Base-by-base conservation (phyloP, 1,284 basidiomycete species). In the Heterobasidion occidentale region DNA sequence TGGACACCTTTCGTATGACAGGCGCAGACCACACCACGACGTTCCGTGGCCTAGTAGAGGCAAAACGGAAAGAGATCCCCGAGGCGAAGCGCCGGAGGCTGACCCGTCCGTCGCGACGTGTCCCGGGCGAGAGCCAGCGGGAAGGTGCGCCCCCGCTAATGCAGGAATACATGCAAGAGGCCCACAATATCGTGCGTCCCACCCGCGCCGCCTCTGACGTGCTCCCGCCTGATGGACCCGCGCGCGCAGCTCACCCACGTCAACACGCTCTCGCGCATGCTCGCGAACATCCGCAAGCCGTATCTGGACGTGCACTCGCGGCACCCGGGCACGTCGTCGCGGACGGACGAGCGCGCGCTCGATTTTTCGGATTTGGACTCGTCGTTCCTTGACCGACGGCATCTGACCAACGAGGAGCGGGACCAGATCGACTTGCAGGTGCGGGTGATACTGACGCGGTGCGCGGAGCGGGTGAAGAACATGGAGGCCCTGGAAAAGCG, bases 391-490 rank as follows among this genome's bases (percentile, higher is more conserved):
- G 81, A 81, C 56, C 77, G 92, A 49, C 83, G 82, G 58, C 76
- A 86, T 65, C 77, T 96, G 14, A 84, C 82, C 27, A 92, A 95
- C 64, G 83, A 89, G 59, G 92, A 96, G 68, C 77, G 93, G 54
- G 92, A 95, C 71, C 90, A 94, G 70, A 89, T 96, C 59, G 94
- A 96, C 74, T 75, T 93, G 60, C 91, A 94, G 68, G 87, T 92
- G 34, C 85, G 88, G 59, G 78, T 92, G 58, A 86, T 94, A 53
- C 75, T 96, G 57, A 83, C 84, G 54, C 83, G 86, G 56, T 94
- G 90, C 68, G 83, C 92, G 15, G 88, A 94, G 60, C 78, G 90
- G 59, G 88, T 96, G 20, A 86, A 84, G 66, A 84, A 89, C 70
- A 86, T 96, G 77, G 93, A 96, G 67, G 75, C 76, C 20, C 73